phyloP scores from a whole-genome alignment of 2,329 filamentous ascomycete genomes.

The Fusarium sp. region DNA sequence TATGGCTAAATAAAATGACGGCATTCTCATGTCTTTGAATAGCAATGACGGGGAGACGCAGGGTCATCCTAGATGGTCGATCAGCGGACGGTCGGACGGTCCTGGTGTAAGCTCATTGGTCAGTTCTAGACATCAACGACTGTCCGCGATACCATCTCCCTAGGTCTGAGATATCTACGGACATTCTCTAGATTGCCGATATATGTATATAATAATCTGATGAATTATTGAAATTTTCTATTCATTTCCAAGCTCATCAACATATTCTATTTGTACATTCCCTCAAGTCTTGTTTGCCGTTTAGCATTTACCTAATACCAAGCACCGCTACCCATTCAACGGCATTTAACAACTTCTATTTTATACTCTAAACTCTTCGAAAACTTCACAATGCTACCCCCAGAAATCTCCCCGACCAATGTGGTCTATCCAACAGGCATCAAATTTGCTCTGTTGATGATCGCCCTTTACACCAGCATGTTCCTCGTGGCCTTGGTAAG shows the following conservation, averaged over 20 bases:
- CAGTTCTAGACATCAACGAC: neutral
- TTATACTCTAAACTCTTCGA: no score
- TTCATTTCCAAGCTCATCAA: neutral
- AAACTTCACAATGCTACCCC: conserved; percentile 2
- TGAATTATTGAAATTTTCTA: neutral
- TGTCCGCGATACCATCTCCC: conserved; percentile 1
- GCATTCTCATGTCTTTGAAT: neutral
- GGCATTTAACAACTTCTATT: no score
- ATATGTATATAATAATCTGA: conserved; percentile 1
- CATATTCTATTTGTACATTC: neutral
- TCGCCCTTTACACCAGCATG: conserved; percentile 26
- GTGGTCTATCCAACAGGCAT: conserved; percentile 6
- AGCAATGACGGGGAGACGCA: neutral
- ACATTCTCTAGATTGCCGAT: conserved; percentile 7
- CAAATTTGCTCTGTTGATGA: conserved; percentile 13
- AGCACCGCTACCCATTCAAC: no score
- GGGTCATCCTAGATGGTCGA: conserved; percentile 9
- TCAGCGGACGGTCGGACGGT: conserved; percentile 17
- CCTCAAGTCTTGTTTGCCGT: no score
- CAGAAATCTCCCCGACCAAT: neutral
- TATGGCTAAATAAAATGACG: neutral
- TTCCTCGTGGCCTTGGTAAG: conserved; percentile 18
- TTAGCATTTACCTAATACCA: no score
- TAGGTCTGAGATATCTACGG: neutral
- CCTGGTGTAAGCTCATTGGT: conserved; percentile 39